These are phyloP conservation scores for maize (Zea mays) DNA, from an alignment of 176 grass and related monocot genomes.

Conservation along the genomic window Zm-B73-REFERENCE-NAM-5.0 NC_050104.1:95711001-95711500, in stretches of 20 bases:
- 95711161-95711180: background rate
- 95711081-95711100: constrained; percentile 1
- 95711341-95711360: constrained; percentile 32
- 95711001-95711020: background rate
- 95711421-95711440: constrained; percentile 87
- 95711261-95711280: constrained; percentile 23
- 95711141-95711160: constrained; percentile 10
- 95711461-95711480: constrained; percentile 77
- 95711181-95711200: background rate
- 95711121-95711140: background rate
- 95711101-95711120: background rate
- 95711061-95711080: background rate
- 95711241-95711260: background rate
- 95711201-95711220: background rate
- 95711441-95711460: constrained; percentile 95
- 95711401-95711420: constrained; percentile 62
- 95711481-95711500: constrained; percentile 75
- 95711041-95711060: too few species aligned
- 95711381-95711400: constrained; percentile 23
- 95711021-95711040: background rate
- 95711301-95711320: constrained; percentile 91
- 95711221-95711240: background rate
- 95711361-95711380: constrained; percentile 31
- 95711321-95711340: constrained; percentile 75
- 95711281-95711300: constrained; percentile 98